Evolutionary conservation across 164 flowering plant genomes (phyloP), one percentile per base, ranked within the genome.

Genomic region (Euptelea pleiosperma): DNA sequence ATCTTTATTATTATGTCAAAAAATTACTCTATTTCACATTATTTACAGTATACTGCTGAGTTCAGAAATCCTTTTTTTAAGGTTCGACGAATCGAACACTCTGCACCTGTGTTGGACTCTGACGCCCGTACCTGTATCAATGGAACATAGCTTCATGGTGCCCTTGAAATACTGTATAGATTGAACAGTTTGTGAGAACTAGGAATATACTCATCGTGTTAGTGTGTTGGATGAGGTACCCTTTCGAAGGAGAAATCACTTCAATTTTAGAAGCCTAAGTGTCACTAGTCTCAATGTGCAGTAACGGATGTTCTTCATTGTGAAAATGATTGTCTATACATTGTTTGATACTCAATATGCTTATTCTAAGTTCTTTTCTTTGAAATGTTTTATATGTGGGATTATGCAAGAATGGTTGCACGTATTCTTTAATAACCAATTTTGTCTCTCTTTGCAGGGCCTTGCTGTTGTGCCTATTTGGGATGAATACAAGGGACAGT

Each of bases 401-500:
- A 33, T 18, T 44, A 31, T 40, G 15, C 26, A 6, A 25, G 30
- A 18, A 14, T 49, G 34, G 39, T 8, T 35, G 14, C 37, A 59
- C 33, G 9, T 29, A 52, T 12, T 6, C n/a, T 52, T 57, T 12
- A 22, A 33, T 6, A 16, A 4, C 15, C 2, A 26, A n/a, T 41
- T 40, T 25, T 55, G 40, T 34, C 56, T 48, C 33, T 69, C 8
- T 62, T 72, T 77, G 8, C 80, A 91, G 98, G 91, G 89, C 48
- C 79, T 88, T 35, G 64, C 85, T 60, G 66, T 70, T 50, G 85
- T 85, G 63, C 96, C 96, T 60, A 77, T 88, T 50, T 84, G 96
- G 87, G 96, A 88, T 64, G 79, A 73, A 67, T 29, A 48, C 63
- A 80, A 62, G 70, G 79, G 86, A 34, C 75, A 75, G 53, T 79